A percentile compares a stretch with the other conserved stretches of the same genome.
These are phyloP conservation scores for Fragilariopsis cylindrus DNA, from an alignment of 108 stramenopile species.

Conservation along the genomic window DNA sequence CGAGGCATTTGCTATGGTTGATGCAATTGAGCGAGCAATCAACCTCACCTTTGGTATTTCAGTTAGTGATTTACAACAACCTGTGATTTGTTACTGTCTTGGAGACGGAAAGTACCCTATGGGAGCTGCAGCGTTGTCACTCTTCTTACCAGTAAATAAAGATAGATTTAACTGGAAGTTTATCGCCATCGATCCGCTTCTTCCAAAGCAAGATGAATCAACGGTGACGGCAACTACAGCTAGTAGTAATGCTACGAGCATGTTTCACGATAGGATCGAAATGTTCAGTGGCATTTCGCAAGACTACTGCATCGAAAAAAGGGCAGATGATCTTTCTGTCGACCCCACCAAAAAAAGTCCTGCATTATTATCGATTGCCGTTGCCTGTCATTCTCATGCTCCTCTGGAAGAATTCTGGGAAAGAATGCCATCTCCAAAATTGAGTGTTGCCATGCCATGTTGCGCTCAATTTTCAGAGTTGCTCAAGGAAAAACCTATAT, in stretches of 20 bases:
- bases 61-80: neutral
- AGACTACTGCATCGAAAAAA: constrained; percentile 7
- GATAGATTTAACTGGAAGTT: constrained; percentile 7
- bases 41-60: constrained; percentile 13
- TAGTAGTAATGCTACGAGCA: neutral
- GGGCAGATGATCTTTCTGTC: neutral
- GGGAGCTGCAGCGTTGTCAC: constrained; percentile 13
- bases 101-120: constrained; percentile 26
- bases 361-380: neutral
- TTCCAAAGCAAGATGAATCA: neutral
- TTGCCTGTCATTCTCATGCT: constrained; percentile 31
- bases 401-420: constrained; percentile 30
- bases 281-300: constrained; percentile 16
- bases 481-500: constrained; percentile 12
- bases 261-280: constrained; percentile 11
- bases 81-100: constrained; percentile 20
- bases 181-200: constrained; percentile 25
- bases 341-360: neutral
- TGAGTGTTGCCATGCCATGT: constrained; percentile 19
- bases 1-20: constrained; percentile 23
- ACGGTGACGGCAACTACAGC: neutral
- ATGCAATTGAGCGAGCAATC: constrained; percentile 25
- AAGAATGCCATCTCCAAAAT: constrained; percentile 14
- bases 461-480: constrained; percentile 23
- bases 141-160: neutral